These are phyloP conservation scores for Tilletiopsis washingtonensis DNA, from an alignment of 1,284 basidiomycete genomes.

Conservation along the genomic window DNA sequence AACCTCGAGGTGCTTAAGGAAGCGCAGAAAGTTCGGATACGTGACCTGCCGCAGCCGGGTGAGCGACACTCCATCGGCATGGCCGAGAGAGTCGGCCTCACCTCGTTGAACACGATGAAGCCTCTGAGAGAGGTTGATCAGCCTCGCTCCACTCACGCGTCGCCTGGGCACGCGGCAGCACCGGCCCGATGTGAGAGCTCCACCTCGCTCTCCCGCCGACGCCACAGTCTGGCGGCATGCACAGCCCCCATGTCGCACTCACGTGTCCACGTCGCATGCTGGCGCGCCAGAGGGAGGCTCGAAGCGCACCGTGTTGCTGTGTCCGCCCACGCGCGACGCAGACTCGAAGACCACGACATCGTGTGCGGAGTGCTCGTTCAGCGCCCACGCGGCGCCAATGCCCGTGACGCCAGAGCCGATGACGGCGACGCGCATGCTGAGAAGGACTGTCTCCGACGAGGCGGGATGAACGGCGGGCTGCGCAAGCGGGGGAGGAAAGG, in stretches of 20 bases:
- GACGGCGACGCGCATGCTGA: slow-evolving; percentile 55
- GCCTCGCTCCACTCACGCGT: too few relatives aligned
- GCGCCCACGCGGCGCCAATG: slow-evolving; percentile 67
- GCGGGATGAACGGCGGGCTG: too few relatives aligned
- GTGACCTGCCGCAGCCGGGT: slow-evolving; percentile 54
- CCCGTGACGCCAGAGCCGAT: slow-evolving; percentile 73
- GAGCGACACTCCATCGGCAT: too few relatives aligned
- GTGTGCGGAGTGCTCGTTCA: slow-evolving; percentile 71
- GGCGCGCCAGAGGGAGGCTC: slow-evolving; percentile 6
- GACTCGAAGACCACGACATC: slow-evolving; percentile 72
- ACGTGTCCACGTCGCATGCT: slow-evolving; percentile 5
- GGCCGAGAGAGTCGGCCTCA: background rate
- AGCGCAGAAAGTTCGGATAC: slow-evolving; percentile 72
- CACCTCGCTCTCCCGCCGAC: too few relatives aligned
- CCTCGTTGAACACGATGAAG: slow-evolving; percentile 60
- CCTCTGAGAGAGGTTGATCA: slow-evolving; percentile 16
- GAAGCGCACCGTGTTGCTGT: slow-evolving; percentile 67
- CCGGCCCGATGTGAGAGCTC: too few relatives aligned
- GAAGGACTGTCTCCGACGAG: background rate
- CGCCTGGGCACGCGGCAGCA: too few relatives aligned
- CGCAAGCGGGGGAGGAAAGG: too few relatives aligned
- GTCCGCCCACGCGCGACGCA: slow-evolving; percentile 63
- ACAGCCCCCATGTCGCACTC: background rate
- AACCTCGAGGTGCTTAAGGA: slow-evolving; percentile 58
- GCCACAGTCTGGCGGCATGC: too few relatives aligned